Evolutionary conservation across 208 protist genomes (phyloP), one percentile per base, ranked within the genome.

Genomic region (Trypanosoma cruzi): DNA sequence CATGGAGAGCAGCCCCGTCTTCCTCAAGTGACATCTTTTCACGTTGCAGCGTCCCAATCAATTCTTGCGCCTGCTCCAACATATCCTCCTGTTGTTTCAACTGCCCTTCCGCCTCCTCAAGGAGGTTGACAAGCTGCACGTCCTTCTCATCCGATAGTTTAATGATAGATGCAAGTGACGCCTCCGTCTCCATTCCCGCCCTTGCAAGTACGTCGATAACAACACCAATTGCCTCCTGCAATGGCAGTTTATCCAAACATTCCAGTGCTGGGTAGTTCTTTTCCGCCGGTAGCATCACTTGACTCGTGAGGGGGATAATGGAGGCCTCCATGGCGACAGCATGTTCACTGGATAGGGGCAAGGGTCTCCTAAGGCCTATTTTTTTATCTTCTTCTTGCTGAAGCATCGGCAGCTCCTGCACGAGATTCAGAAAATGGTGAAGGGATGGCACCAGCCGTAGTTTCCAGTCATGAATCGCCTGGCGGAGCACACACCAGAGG

Each of bases 41-140:
- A 22, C 44, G 53, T 26, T 75, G 20, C 44, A 82, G 37, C 55
- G 40, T 31, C 37, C 26, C 16, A 13, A 75, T 24, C 10, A 55
- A 34, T 18, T 42, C 44, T 3, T 50, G 46, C 1, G 64, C 32
- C 13, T 70, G 26, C 16, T 55, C 29, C 26, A 64, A 34, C 6
- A 18, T 37, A 26, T 56, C 52, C 6, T 37, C 28, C 8, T 72
- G 71, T 22, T 36, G 31, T 1, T 72, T 42, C 22, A 68, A 5
- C 16, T 74, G 32, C 20, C 34, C 53, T 31, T 64, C 68, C 8
- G 20, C 24, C 49, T 76, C 64, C 5, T 22, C 68, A 18, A 68
- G 65, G 44, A 64, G 55, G 1, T 42, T 22, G 14, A 42, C 63
- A 42, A 80, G 56, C 24, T 50, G 40, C 10, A 34, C 62, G 36